Percentiles rank a stretch among this genome's conserved stretches.
Evolutionary conservation across 2,329 filamentous ascomycete genomes (phyloP).

Genomic region (Penicillium carneum): DNA sequence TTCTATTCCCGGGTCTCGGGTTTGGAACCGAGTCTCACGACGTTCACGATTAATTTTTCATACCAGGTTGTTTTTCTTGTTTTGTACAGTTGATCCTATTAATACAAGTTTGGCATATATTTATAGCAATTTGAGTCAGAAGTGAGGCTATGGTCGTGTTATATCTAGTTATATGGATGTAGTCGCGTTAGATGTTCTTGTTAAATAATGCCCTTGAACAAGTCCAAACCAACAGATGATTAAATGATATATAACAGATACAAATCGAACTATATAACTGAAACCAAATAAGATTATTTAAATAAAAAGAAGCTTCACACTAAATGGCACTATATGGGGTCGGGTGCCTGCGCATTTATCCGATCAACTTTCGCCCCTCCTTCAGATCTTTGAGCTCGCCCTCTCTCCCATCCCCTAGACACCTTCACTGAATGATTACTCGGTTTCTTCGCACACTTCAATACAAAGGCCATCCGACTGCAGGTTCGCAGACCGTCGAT

Average conservation of each 20-base stretch:
- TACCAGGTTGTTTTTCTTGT: slow-evolving; percentile 6
- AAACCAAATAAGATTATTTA: neutral
- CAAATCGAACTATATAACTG: neutral
- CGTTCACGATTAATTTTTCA: slow-evolving; percentile 27
- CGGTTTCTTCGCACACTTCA: slow-evolving; percentile 18
- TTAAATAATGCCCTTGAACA: neutral
- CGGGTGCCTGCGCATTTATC: slow-evolving; percentile 22
- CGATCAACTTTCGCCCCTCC: slow-evolving; percentile 27
- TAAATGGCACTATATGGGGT: slow-evolving; percentile 4
- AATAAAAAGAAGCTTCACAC: slow-evolving; percentile 12
- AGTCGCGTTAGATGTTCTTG: neutral
- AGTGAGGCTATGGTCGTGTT: neutral
- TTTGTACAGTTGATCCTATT: slow-evolving; percentile 4
- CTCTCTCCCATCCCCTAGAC: slow-evolving; percentile 10
- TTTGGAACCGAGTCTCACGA: slow-evolving; percentile 33
- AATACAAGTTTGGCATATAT: slow-evolving; percentile 5
- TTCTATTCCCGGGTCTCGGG: neutral
- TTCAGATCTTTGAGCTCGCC: slow-evolving; percentile 27
- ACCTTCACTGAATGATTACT: slow-evolving; percentile 34
- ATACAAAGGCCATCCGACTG: slow-evolving; percentile 34
- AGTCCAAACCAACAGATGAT: neutral
- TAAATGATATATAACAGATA: neutral
- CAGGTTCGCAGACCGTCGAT: slow-evolving; percentile 44
- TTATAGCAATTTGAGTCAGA: neutral
- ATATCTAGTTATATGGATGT: neutral